Percentiles rank a stretch among this genome's conserved stretches.
Conservation (phyloP, 2,329 filamentous ascomycete species). For the Furcasterigmium sp. region DNA sequence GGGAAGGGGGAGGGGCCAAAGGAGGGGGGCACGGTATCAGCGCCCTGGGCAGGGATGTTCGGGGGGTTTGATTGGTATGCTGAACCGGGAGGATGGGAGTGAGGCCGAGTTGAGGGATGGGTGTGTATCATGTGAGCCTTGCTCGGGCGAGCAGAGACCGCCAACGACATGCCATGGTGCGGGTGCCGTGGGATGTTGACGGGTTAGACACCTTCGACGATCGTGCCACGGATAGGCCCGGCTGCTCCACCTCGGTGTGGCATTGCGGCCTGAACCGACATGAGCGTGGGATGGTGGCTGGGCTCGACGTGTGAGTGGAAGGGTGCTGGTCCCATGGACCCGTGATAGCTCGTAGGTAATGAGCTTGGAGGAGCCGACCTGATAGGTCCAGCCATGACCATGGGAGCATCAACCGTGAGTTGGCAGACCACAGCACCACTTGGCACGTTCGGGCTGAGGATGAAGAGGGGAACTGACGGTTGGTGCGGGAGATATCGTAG, state of each 20-base stretch:
- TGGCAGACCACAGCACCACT: too few species aligned
- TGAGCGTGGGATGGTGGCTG: not conserved
- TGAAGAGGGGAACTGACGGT: too few species aligned
- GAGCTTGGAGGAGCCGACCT: too few species aligned
- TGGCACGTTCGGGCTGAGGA: too few species aligned
- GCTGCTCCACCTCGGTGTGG: not conserved
- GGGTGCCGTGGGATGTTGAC: not conserved
- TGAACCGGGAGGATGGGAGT: slow-evolving; percentile 1
- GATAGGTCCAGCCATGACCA: not conserved
- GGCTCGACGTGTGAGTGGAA: not conserved
- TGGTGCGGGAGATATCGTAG: too few species aligned
- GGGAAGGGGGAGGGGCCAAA: not conserved
- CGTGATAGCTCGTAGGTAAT: not conserved
- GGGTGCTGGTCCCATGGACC: not conserved
- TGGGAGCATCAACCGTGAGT: too few species aligned
- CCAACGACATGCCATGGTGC: not conserved
- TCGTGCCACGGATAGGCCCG: not conserved
- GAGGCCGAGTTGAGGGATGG: not conserved
- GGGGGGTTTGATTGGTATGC: slow-evolving; percentile 7
- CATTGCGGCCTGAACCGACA: not conserved
- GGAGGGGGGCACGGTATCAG: not conserved
- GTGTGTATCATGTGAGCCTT: not conserved
- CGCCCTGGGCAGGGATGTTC: not conserved
- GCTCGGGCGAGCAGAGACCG: not conserved
- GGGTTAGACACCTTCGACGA: too few species aligned